Conservation (phyloP, 2,329 filamentous ascomycete genomes). For the Penicillium nordicum region DNA sequence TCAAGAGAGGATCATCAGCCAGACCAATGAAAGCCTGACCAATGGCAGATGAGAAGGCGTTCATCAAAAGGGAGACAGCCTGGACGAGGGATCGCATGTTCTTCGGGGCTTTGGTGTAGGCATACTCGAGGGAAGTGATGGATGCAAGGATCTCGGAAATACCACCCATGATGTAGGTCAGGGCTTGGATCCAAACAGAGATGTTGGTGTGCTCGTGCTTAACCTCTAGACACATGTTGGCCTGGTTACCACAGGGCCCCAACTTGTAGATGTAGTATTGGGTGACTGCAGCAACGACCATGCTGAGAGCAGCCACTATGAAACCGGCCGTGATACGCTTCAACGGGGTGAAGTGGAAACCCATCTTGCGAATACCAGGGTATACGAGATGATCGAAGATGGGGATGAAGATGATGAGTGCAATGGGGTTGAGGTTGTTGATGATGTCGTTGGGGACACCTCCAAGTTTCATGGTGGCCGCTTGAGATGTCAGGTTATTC, state of each 20-base stretch:
- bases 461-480: conserved; percentile 51
- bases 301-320: conserved; percentile 45
- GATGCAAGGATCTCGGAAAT: conserved; percentile 58
- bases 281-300: conserved; percentile 50
- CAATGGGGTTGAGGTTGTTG: conserved; percentile 53
- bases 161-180: conserved; percentile 52
- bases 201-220: conserved; percentile 52
- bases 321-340: conserved; percentile 54
- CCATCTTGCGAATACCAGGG: conserved; percentile 46
- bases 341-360: conserved; percentile 52
- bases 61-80: conserved; percentile 67
- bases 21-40: conserved; percentile 66
- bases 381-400: conserved; percentile 54
- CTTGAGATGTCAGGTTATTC: conserved; percentile 55
- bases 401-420: conserved; percentile 54
- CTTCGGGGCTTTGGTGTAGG: conserved; percentile 71
- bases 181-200: conserved; percentile 58
- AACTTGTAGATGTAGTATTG: conserved; percentile 57
- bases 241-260: conserved; percentile 57
- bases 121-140: conserved; percentile 67
- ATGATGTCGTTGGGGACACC: conserved; percentile 57
- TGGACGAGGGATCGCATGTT: conserved; percentile 78
- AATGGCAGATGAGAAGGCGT: conserved; percentile 65
- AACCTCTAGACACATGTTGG: conserved; percentile 50
- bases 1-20: conserved; percentile 61